Evolutionary conservation across 2,329 filamentous ascomycete genomes (phyloP).

Genomic region (Fusarium sp.): DNA sequence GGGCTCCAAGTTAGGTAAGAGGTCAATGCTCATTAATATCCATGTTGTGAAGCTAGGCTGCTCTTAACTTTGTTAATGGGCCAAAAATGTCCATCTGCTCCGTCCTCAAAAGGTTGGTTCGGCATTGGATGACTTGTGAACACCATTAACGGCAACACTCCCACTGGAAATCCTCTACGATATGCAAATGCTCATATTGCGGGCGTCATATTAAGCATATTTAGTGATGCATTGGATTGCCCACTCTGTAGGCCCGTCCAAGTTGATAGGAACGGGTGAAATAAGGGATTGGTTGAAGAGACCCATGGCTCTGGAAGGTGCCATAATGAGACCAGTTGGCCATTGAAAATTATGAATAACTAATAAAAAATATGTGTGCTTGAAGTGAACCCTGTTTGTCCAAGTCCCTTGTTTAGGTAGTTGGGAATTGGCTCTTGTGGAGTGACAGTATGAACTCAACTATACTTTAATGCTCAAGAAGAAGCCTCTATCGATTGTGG

Average conservation of each 20-base stretch:
- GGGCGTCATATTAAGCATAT: neutral
- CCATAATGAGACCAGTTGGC: neutral
- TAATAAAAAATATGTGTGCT: neutral
- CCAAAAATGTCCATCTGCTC: no score
- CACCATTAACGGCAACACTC: no score
- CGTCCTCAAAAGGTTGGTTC: no score
- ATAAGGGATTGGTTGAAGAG: neutral
- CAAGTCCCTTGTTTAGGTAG: neutral
- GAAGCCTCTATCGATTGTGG: no score
- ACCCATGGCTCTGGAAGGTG: neutral
- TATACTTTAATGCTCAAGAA: neutral
- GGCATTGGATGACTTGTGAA: no score
- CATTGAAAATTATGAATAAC: no score
- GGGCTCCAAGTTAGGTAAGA: no score
- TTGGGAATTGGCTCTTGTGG: neutral
- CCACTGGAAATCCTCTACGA: no score
- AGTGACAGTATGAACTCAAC: neutral
- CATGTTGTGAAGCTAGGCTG: neutral
- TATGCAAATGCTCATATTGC: neutral
- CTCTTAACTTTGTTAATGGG: no score
- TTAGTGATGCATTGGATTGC: no score
- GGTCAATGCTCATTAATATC: neutral
- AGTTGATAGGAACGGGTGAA: neutral
- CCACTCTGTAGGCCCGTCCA: no score
- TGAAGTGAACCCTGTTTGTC: neutral